Percentiles rank a stretch among this genome's conserved stretches.
Evolutionary conservation across 148 eudicot species (phyloP).

Genomic region (Spergularia bocconei): DNA sequence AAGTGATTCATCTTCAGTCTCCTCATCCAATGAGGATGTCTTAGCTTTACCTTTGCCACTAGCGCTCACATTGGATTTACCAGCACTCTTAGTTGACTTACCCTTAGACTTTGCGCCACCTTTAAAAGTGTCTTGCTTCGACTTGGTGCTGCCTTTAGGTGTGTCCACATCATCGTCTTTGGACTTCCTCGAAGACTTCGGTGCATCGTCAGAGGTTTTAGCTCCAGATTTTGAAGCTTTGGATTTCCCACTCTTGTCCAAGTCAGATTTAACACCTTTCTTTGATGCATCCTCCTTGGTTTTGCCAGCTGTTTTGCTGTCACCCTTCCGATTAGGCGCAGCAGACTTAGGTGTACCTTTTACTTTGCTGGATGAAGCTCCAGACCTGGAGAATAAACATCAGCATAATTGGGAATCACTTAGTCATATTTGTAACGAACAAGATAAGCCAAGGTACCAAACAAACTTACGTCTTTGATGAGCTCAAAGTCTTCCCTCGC

Average conservation of each 20-base stretch:
- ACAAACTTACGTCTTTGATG: constrained; percentile 47
- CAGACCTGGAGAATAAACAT: constrained; percentile 19
- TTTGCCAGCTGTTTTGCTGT: constrained; percentile 35
- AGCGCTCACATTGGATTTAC: constrained; percentile 32
- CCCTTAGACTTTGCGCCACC: constrained; percentile 42
- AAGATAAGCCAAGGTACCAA: background rate
- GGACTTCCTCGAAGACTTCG: constrained; percentile 34
- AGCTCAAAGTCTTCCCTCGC: constrained; percentile 36
- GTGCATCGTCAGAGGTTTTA: constrained; percentile 27
- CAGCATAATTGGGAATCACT: background rate
- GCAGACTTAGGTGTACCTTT: constrained; percentile 38
- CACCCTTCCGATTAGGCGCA: constrained; percentile 14
- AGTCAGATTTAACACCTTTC: constrained; percentile 32
- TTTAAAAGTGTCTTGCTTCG: constrained; percentile 32
- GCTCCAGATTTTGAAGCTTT: constrained; percentile 28
- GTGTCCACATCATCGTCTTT: constrained; percentile 35
- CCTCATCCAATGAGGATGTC: constrained; percentile 38
- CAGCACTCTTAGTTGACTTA: constrained; percentile 37
- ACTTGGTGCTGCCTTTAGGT: constrained; percentile 26
- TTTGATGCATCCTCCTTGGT: constrained; percentile 37
- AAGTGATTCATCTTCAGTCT: constrained; percentile 29
- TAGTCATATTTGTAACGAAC: background rate
- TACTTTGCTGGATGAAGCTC: constrained; percentile 48
- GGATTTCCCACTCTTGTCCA: constrained; percentile 30
- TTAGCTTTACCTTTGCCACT: constrained; percentile 38